Conservation (phyloP, 768 basidiomycete species). For the Naganishia onofrii region DNA sequence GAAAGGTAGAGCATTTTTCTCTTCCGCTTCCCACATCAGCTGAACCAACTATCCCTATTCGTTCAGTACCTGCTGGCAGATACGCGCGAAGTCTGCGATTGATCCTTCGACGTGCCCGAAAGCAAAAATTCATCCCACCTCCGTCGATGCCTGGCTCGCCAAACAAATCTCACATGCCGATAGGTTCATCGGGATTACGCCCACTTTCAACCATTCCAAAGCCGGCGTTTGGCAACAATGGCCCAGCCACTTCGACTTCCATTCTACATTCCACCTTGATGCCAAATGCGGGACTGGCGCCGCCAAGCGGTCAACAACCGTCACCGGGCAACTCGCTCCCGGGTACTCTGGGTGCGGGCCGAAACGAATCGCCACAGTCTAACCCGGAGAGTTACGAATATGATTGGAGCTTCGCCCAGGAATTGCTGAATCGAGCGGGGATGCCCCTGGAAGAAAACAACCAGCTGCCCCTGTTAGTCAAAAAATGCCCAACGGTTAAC, state of each 20-base stretch:
- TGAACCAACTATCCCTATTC: background rate
- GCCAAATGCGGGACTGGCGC: constrained; percentile 10
- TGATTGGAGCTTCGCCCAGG: constrained; percentile 47
- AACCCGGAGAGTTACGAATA: constrained; percentile 47
- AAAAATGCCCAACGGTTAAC: background rate
- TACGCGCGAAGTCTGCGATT: constrained; percentile 85
- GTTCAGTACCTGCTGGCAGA: constrained; percentile 82
- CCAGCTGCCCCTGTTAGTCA: constrained; percentile 48
- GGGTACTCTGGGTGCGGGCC: constrained; percentile 26
- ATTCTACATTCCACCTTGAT: constrained; percentile 1
- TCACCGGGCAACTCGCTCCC: constrained; percentile 9
- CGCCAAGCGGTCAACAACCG: background rate
- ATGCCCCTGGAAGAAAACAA: constrained; percentile 41
- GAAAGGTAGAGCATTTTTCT: constrained; percentile 61
- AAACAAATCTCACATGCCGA: constrained; percentile 25
- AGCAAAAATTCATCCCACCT: constrained; percentile 52
- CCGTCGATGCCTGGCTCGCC: constrained; percentile 46
- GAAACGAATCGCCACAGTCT: constrained; percentile 44
- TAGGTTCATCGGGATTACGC: constrained; percentile 18
- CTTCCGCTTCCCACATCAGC: background rate
- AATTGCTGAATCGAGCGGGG: constrained; percentile 46
- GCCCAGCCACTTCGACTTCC: background rate
- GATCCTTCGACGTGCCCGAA: constrained; percentile 66
- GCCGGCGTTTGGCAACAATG: background rate
- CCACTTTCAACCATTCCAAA: constrained; percentile 29